Base-by-base conservation (phyloP, 2,329 filamentous ascomycete species). In the Beauveria brongniartii region DNA sequence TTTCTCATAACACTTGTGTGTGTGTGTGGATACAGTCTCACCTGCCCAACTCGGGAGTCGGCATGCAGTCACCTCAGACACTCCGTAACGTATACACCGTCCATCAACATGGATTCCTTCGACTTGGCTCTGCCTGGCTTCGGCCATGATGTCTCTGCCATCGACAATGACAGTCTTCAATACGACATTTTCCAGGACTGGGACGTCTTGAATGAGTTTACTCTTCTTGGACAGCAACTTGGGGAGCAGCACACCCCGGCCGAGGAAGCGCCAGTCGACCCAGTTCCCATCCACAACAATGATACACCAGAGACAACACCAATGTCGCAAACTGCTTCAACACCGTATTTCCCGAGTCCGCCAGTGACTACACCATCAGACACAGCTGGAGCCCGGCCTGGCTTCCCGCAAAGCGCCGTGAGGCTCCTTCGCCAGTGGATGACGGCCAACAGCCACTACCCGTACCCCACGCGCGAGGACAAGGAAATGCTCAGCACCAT, bases 401-500 rank as follows among this genome's bases (percentile, higher is more conserved):
- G 57, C 14, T 67, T 96, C 71, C 89, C 90, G 3, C 79, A 88
- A 62, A 85, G 90, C 65, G 88, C 90, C 0, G 82, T 92, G 63
- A 87, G 87, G 64, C 81, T 91, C 26, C 75, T 96, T 57, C 91
- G 91, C 72, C 84, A 87, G 67, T 96, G 91, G 91, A 80, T 95
- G 18, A 80, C 86, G 0, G 82, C 83, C 9, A 90, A 96, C 70
- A 81, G 80, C 63, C 81, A 86, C 48, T 88, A 93, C 66, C 91
- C 91, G 0, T 96, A 96, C 69, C 91, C 91, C 7, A 91, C 82
- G 14, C 90, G 94, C 43, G 84, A 89, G 54, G 89, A 96, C 68
- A 93, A 92, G 68, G 87, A 90, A 61, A 79, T 82, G 47, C 78
- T 96, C 14, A 86, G 89, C 70, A 78, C 81, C 51, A 81, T 87